Evolutionary conservation across 306 rosid species (phyloP), one percentile per base, ranked within the genome.

Genomic region (Luffa acutangula): DNA sequence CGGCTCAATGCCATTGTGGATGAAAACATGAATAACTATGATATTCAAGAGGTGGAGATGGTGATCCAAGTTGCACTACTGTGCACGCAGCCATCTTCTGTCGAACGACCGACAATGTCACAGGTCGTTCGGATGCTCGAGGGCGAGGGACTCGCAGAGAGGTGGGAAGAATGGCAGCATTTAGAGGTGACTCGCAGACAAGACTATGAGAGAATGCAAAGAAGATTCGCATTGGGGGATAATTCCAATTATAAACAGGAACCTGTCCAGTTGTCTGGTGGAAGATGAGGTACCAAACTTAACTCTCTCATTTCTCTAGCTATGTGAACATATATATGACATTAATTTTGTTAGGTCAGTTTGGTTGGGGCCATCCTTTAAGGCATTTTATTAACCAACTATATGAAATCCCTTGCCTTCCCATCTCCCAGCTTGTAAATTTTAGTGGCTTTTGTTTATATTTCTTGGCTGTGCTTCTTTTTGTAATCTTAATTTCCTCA

Each of bases 91-190:
- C 87, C 89, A 75, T 90, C 95, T 3, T 96, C 98, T 2, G 96
- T 92, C 62, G 97, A 92, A 42, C 95, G 98, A 53, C 98, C 97
- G 7, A 81, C 83, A 8, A 95, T 95, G 98, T 92, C 98, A 0
- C 96, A 95, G 87, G 97, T 95, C 46, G 95, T 92, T 41, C 88
- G 93, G 80, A 95, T 92, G 98, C 87, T 95, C n/a, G 98, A 95
- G 83, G 98, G 97, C 43, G 98, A 95, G 85, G 98, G 98, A n/a
- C 93, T 95, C 64, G 98, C 98, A 17, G 97, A 95, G 90, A 83
- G 98, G 85, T 95, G 98, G 98, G 97, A 95, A 79, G 97, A 92
- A 79, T 95, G 98, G 98, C 97, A 92, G 82, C 87, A 83, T 54
- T 91, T 87, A 57, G 98, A 95, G 85, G 97, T 90, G 73, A 86